Conservation (phyloP, 257 asterid genomes). For the Jaltomata sinuosa region DNA sequence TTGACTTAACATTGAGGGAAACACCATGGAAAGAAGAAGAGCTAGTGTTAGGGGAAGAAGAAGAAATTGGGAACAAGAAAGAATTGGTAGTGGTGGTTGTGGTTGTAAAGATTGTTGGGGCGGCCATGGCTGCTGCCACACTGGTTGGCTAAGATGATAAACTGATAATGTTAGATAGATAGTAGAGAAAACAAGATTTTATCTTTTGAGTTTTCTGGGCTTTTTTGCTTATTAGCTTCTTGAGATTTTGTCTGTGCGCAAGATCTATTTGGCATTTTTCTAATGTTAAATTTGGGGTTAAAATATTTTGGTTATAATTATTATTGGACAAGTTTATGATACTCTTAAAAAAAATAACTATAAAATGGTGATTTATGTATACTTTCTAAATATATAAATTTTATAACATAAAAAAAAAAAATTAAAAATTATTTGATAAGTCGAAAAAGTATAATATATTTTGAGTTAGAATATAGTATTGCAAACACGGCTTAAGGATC, state of each 20-base stretch:
- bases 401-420: not conserved
- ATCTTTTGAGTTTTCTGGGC: not conserved
- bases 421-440: not conserved
- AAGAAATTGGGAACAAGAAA: constrained; percentile 12
- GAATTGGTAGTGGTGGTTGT: constrained; percentile 20
- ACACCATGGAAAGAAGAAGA: constrained; percentile 64
- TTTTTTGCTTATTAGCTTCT: not conserved
- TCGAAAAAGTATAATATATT: not conserved
- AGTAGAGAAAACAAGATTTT: not conserved
- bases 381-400: not conserved
- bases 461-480: not conserved
- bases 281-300: too few species aligned
- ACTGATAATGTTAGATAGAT: not conserved
- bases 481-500: not conserved
- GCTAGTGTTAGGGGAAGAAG: constrained; percentile 3
- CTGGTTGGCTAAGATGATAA: not conserved
- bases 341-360: not conserved
- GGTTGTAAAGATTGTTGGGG: constrained; percentile 37
- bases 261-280: not conserved
- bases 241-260: not conserved
- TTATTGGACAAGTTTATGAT: too few species aligned
- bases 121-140: constrained; percentile 82
- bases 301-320: too few species aligned
- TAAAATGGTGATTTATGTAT: too few species aligned
- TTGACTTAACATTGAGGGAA: constrained; percentile 40